These are phyloP conservation scores for Pseudohyphozyma bogoriensis DNA, from an alignment of 768 basidiomycete species.

Conservation along the genomic window DNA sequence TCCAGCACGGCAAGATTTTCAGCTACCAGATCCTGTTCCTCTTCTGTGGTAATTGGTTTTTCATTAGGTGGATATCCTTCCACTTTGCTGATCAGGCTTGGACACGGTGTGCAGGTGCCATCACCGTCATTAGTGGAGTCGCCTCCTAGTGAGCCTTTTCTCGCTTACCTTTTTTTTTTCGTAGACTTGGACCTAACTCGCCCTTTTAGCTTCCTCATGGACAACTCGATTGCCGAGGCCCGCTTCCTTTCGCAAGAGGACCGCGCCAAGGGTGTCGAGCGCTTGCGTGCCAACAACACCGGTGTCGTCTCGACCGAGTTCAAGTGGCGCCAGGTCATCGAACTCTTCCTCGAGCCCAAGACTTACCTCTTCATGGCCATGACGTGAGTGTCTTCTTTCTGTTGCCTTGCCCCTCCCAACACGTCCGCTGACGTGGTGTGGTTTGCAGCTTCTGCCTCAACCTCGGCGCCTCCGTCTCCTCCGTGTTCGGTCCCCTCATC, in stretches of 20 bases:
- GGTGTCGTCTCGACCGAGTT: conserved; percentile 6
- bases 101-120: too few relatives aligned
- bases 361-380: conserved; percentile 23
- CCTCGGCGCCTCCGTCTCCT: conserved; percentile 23
- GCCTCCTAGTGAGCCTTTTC: background rate
- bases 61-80: too few relatives aligned
- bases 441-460: too few relatives aligned
- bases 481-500: conserved; percentile 31
- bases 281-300: conserved; percentile 30
- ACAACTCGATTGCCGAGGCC: conserved; percentile 25
- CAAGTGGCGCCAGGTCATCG: conserved; percentile 21
- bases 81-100: too few relatives aligned
- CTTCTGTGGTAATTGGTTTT: too few relatives aligned
- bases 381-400: background rate
- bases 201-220: conserved; percentile 24
- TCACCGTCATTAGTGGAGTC: too few relatives aligned
- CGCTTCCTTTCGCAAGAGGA: conserved; percentile 31
- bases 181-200: too few relatives aligned
- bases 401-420: too few relatives aligned
- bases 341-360: conserved; percentile 25
- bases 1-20: conserved; percentile 1
- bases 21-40: conserved; percentile 31
- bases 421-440: too few relatives aligned
- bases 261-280: conserved; percentile 29
- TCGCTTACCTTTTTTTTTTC: too few relatives aligned